Conservation (phyloP, 208 protist species). For the Wallacemonas sp. region DNA sequence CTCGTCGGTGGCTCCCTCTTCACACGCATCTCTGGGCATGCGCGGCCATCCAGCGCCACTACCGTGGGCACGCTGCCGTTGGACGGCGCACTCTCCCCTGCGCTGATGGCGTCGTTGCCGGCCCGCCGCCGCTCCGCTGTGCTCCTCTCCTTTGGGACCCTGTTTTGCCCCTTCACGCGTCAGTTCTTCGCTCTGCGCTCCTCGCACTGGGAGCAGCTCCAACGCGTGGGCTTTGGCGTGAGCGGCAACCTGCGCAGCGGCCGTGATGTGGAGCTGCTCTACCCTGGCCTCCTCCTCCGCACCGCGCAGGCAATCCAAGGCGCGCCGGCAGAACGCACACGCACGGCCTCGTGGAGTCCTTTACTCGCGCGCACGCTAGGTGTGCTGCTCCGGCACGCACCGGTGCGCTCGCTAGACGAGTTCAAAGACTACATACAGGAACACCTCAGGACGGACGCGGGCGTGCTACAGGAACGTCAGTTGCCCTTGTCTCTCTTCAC, state of each 20-base stretch:
- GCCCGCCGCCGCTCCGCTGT: not conserved
- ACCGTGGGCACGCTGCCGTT: too few relatives aligned
- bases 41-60: too few relatives aligned
- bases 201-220: conserved; percentile 52
- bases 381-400: conserved; percentile 29
- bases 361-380: conserved; percentile 41
- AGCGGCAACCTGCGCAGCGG: conserved; percentile 26
- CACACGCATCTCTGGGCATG: too few relatives aligned
- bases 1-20: conserved; percentile 62
- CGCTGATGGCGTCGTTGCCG: not conserved
- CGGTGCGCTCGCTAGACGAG: conserved; percentile 15
- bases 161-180: conserved; percentile 66
- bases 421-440: conserved; percentile 5
- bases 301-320: conserved; percentile 30
- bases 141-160: conserved; percentile 24
- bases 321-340: not conserved
- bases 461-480: not conserved
- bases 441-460: not conserved
- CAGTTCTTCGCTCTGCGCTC: conserved; percentile 53
- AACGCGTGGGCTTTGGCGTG: conserved; percentile 43
- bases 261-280: conserved; percentile 29
- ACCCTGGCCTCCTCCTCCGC: conserved; percentile 24
- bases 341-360: conserved; percentile 51
- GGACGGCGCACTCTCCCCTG: too few relatives aligned
- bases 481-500: not conserved